Percentiles rank a stretch among this genome's conserved stretches.
phyloP scores from a whole-genome alignment of 2,329 filamentous ascomycete species.

The Capronia americana region DNA sequence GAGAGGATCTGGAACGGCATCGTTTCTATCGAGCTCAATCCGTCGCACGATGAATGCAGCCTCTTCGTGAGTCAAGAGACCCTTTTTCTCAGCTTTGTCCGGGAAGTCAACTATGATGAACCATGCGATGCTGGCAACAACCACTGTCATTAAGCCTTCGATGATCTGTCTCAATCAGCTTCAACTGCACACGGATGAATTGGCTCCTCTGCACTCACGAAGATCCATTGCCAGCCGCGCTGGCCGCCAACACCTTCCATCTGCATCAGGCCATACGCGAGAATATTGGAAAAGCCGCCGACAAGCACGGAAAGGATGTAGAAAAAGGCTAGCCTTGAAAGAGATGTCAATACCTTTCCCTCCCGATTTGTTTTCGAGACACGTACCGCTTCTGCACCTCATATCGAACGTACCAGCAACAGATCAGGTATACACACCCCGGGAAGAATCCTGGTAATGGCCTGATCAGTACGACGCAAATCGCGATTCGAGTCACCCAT shows the following conservation, averaged over 20 bases:
- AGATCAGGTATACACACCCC: constrained; percentile 35
- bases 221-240: constrained; percentile 42
- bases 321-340: constrained; percentile 28
- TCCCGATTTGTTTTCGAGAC: not conserved
- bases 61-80: constrained; percentile 21
- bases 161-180: constrained; percentile 27
- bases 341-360: not conserved
- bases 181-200: not conserved
- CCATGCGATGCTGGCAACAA: constrained; percentile 39
- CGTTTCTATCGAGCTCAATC: constrained; percentile 65
- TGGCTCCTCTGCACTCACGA: constrained; percentile 19
- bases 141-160: constrained; percentile 40
- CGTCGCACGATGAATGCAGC: constrained; percentile 43
- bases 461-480: not conserved
- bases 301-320: constrained; percentile 33
- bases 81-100: constrained; percentile 39
- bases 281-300: constrained; percentile 30
- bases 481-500: not conserved
- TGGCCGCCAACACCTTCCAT: constrained; percentile 38
- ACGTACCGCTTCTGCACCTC: constrained; percentile 35
- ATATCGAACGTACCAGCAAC: constrained; percentile 34
- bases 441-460: constrained; percentile 23
- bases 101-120: constrained; percentile 44
- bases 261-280: constrained; percentile 35
- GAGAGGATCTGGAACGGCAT: constrained; percentile 57